Evolutionary conservation across 495 filamentous ascomycete species (phyloP).

Genomic region (Tuber magnatum): DNA sequence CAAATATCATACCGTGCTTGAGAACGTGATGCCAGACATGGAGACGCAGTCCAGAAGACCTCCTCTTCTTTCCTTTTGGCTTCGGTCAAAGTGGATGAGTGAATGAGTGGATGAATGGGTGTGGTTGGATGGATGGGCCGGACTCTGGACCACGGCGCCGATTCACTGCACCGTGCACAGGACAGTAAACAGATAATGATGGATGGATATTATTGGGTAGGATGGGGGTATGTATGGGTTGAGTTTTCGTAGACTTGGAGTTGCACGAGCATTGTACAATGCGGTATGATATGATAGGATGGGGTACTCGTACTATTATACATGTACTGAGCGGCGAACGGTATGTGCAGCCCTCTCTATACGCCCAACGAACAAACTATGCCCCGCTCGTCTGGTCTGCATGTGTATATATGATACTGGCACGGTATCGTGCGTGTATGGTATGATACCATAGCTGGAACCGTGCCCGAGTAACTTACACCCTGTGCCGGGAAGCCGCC

Average conservation of each 20-base stretch:
- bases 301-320: not conserved
- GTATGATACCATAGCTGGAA: not conserved
- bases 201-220: not conserved
- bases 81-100: not conserved
- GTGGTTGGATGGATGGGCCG: not conserved
- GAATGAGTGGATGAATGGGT: not conserved
- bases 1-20: no score
- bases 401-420: no score
- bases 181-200: not conserved
- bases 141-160: not conserved
- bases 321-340: slow-evolving; percentile 15
- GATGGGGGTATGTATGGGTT: not conserved
- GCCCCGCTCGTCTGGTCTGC: no score
- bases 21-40: not conserved
- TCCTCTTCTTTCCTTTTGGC: not conserved
- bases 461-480: slow-evolving; percentile 16
- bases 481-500: slow-evolving; percentile 14
- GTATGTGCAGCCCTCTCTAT: slow-evolving; percentile 5
- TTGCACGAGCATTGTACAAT: not conserved
- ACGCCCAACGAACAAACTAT: no score
- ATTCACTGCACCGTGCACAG: not conserved
- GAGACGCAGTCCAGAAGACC: not conserved
- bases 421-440: no score
- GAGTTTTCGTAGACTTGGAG: not conserved
- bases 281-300: not conserved